Evolutionary conservation across 805 yeast genomes (phyloP).

Genomic region (Wickerhamiella lipophila): DNA sequence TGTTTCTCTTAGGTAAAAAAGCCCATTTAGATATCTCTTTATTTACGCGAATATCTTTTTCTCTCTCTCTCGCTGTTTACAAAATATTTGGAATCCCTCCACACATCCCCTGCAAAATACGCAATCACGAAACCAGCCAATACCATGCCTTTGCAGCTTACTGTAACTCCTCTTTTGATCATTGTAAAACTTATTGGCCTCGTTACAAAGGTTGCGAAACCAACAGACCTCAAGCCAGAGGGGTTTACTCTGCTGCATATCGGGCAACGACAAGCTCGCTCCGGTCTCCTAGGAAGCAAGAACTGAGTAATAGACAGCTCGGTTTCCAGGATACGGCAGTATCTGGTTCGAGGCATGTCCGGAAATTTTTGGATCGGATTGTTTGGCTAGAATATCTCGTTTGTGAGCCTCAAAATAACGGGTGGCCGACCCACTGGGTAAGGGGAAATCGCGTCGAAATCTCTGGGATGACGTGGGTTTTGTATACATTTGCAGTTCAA

Average conservation of each 20-base stretch:
- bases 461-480: background rate
- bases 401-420: background rate
- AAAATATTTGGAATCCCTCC: too few relatives aligned
- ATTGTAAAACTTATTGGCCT: background rate
- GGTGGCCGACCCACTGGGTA: constrained; percentile 1
- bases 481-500: background rate
- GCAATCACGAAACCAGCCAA: background rate
- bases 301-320: too few relatives aligned
- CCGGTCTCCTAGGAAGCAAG: background rate
- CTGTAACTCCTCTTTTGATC: background rate
- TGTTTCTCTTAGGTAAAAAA: too few relatives aligned
- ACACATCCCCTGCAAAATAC: background rate
- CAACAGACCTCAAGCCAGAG: background rate
- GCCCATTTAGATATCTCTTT: too few relatives aligned
- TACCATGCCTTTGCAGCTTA: background rate
- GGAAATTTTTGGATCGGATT: too few relatives aligned
- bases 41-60: background rate
- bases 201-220: background rate
- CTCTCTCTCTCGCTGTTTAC: too few relatives aligned
- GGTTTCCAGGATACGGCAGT: too few relatives aligned
- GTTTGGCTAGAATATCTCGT: background rate
- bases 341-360: too few relatives aligned
- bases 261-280: background rate
- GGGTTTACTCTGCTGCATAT: background rate
- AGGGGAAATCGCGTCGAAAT: background rate